These are phyloP conservation scores for Tylopilus subfusipes DNA, from an alignment of 768 basidiomycete species.

Conservation along the genomic window DNA sequence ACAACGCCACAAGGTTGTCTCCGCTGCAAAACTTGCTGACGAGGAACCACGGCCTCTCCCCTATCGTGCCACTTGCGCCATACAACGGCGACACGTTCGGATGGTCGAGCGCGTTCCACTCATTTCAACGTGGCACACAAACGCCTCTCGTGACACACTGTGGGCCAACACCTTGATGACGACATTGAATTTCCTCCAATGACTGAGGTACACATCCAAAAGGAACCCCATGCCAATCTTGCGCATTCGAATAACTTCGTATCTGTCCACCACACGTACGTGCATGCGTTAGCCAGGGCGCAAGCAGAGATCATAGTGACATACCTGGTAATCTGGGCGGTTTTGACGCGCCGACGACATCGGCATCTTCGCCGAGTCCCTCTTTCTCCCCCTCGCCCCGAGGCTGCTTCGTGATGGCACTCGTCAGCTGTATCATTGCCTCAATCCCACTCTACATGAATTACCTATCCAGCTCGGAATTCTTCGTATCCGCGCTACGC, in stretches of 20 bases:
- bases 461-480: conserved; percentile 44
- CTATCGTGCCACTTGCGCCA: conserved; percentile 71
- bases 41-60: conserved; percentile 74
- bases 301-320: not conserved
- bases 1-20: conserved; percentile 58
- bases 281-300: not conserved
- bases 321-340: conserved; percentile 67
- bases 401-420: conserved; percentile 6
- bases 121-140: conserved; percentile 64
- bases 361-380: not conserved
- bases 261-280: conserved; percentile 34
- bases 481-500: not conserved
- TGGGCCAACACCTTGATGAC: conserved; percentile 71
- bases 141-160: conserved; percentile 58
- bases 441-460: conserved; percentile 74
- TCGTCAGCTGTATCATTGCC: conserved; percentile 61
- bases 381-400: not conserved
- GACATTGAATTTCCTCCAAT: conserved; percentile 62
- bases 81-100: conserved; percentile 69
- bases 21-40: conserved; percentile 71
- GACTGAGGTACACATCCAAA: conserved; percentile 74
- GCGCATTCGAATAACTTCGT: conserved; percentile 69
- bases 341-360: conserved; percentile 12
- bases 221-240: conserved; percentile 74
- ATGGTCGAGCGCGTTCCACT: conserved; percentile 71